A percentile compares a stretch with the other conserved stretches of the same genome.
phyloP scores from a whole-genome alignment of 2,329 filamentous ascomycete species.

The Fusarium citri region DNA sequence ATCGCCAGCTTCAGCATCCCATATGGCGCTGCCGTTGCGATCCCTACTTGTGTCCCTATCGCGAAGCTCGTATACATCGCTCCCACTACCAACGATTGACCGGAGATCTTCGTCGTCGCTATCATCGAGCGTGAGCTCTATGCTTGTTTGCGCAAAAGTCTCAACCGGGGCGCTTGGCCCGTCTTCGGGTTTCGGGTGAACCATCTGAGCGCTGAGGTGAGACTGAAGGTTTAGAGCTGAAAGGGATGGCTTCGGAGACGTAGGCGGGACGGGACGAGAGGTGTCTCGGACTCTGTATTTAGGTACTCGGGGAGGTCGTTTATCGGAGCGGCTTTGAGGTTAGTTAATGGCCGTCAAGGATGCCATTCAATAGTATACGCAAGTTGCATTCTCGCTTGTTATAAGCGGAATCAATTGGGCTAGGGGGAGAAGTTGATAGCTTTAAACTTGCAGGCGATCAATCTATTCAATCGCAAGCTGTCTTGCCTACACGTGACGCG shows the following conservation, averaged over 20 bases:
- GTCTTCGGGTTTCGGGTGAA: slow-evolving; percentile 38
- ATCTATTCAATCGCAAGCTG: slow-evolving; percentile 9
- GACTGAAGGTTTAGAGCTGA: background rate
- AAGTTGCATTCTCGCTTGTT: slow-evolving; percentile 27
- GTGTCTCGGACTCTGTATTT: background rate
- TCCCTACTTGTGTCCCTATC: slow-evolving; percentile 28
- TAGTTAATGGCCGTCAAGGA: slow-evolving; percentile 13
- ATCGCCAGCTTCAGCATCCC: slow-evolving; percentile 37
- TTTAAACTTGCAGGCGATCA: background rate
- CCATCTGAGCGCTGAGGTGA: slow-evolving; percentile 37
- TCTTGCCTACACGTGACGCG: slow-evolving; percentile 39
- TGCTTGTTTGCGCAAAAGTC: slow-evolving; percentile 56
- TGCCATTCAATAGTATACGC: slow-evolving; percentile 21
- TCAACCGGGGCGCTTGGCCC: slow-evolving; percentile 41
- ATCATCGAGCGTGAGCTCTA: slow-evolving; percentile 53
- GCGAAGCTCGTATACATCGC: slow-evolving; percentile 51
- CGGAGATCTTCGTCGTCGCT: slow-evolving; percentile 52
- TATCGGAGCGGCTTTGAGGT: slow-evolving; percentile 7
- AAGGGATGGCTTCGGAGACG: background rate
- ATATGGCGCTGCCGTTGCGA: slow-evolving; percentile 26
- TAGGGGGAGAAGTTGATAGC: background rate
- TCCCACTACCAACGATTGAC: slow-evolving; percentile 46
- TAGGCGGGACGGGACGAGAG: background rate
- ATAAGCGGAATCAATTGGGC: background rate
- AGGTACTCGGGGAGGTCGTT: background rate